Base-by-base conservation (phyloP, 2,329 filamentous ascomycete species). In the Rutstroemia sp. region DNA sequence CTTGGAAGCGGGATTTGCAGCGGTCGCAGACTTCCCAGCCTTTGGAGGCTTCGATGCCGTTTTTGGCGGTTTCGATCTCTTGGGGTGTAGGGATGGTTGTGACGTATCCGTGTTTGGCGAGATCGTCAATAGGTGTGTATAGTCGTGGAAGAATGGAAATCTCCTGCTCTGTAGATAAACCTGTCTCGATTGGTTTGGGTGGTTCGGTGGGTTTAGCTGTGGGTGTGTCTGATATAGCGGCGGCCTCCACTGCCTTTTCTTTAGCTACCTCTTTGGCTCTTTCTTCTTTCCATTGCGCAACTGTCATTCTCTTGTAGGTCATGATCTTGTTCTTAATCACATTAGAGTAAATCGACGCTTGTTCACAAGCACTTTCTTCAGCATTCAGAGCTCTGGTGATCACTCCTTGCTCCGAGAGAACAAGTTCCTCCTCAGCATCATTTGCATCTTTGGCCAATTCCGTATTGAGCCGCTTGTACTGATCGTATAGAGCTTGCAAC, bases 1-100 rank as follows among this genome's bases (percentile, higher is more conserved):
- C 89, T 67, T 96, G 89, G 67, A 99, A 99, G 21, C 92, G 84
- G 36, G 84, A 83, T 44, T 78, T 78, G 71, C 94, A 99, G 19
- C 94, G 86, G 66, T 96, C 92, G 66, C 94, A 99, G 50, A 83
- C 79, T 72, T 99, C 94, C 78, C 86, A 96, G 48, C 89, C 89
- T 52, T 83, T 80, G 12, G 87, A 81, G 7, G 83, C 77, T 48
- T 81, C 75, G 0, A 89, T 77, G 0, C 84, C 89, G 45, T 80
- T 77, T 36, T 76, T 80, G 0, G 89, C 86, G 51, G 79, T 77
- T 51, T 80, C 74, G 17, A 96, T 80, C 17, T 89, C 86, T 7
- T 79, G 77, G 1, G 80, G 74, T 0, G 81, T 79, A 0, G 92
- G 92, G 1, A 84, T 73, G 4, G 70, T 73, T 0, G 85, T 81